Base-by-base conservation (phyloP, 179 eudicot genomes). In the Actinidia polygama region DNA sequence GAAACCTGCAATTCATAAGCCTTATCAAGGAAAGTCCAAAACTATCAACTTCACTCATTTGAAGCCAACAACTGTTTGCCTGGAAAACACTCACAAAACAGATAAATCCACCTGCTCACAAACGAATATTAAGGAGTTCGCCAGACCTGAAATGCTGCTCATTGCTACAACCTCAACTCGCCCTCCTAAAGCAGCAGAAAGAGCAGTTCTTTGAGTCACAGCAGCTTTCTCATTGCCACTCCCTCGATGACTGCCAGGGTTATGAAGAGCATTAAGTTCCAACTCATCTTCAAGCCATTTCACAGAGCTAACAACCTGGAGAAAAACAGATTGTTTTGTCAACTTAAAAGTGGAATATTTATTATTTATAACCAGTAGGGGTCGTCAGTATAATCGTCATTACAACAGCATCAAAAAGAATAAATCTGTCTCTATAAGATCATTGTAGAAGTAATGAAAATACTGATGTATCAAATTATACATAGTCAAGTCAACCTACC, bases 201-300 rank as follows among this genome's bases (percentile, higher is more conserved):
- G 99, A 84, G 98, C 98, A 82, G 85, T 90, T 87, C 97, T 95
- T 87, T 94, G 98, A 78, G 93, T 87, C 62, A 88, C 86, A 84
- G 98, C 98, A 82, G 97, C 98, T 90, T 95, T 97, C 90, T 97
- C 99, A 86, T 95, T 97, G 76, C 99, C 94, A 88, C 87, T 91
- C 21, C 93, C 99, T 75, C 93, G 91, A 59, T 96, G 91, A 82
- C 98, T 97, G 71, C 98, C 98, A 79, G 99, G 99, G 87, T 94
- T 96, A 83, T 96, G 99, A 88, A 97, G 99, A 80, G 99, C 98
- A 90, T 93, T 97, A 74, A 97, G 98, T 89, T 97, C 99, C 87
- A 97, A 91, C 89, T 97, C 99, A 87, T 97, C 99, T 88, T 97
- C 99, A 79, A 97, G 98, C 99, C 99, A 97, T 89, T 97, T 95